Conservation (phyloP, 768 basidiomycete genomes). For the Leccinum arenicola region DNA sequence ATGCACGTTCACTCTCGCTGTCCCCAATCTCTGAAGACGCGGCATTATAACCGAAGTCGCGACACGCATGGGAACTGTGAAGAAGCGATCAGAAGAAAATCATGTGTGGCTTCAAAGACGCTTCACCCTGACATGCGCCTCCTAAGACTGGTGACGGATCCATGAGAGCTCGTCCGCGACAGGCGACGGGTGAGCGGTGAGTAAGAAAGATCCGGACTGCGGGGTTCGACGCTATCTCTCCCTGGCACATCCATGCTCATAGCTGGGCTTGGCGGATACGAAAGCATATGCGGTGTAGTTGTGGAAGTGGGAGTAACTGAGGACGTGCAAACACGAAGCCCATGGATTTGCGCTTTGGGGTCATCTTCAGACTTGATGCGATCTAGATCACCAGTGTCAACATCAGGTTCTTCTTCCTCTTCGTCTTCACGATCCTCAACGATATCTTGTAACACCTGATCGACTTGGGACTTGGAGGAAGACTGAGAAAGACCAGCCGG, state of each 20-base stretch:
- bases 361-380: conserved; percentile 18
- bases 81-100: background rate
- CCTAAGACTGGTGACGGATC: conserved; percentile 26
- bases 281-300: conserved; percentile 26
- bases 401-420: conserved; percentile 38
- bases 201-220: conserved; percentile 22
- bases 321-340: conserved; percentile 52
- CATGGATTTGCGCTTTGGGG: conserved; percentile 45
- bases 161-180: conserved; percentile 26
- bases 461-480: conserved; percentile 24
- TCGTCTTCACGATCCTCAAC: conserved; percentile 49
- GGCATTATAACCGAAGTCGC: conserved; percentile 10
- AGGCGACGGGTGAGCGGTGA: conserved; percentile 22
- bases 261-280: conserved; percentile 21
- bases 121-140: conserved; percentile 25
- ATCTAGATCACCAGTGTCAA: conserved; percentile 13
- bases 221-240: conserved; percentile 25
- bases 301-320: conserved; percentile 32
- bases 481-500: conserved; percentile 31
- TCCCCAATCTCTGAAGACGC: conserved; percentile 26
- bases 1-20: conserved; percentile 31
- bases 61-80: conserved; percentile 16
- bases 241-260: conserved; percentile 14
- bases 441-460: conserved; percentile 51
- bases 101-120: background rate